These are phyloP conservation scores for Saccharomyces pastorianus DNA, from an alignment of 1,139 yeast genomes.

Conservation along the genomic window DNA sequence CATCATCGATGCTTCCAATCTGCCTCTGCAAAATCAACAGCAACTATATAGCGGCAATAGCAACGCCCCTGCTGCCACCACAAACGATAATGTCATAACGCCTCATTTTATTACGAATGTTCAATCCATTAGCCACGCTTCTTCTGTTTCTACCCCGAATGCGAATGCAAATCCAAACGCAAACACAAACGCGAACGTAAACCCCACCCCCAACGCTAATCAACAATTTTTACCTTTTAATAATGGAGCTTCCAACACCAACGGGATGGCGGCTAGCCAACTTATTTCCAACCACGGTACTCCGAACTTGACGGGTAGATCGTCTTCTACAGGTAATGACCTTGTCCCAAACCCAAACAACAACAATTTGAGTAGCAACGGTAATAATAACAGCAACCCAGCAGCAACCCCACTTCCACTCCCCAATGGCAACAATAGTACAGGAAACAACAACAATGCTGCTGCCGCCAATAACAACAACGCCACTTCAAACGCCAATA, in stretches of 20 bases:
- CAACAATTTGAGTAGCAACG: background rate
- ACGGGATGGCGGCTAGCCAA: conserved; percentile 7
- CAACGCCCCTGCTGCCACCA: background rate
- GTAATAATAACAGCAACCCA: background rate
- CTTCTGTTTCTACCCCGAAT: conserved; percentile 9
- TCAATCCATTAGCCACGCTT: conserved; percentile 1
- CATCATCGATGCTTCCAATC: conserved; percentile 10
- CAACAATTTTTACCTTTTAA: background rate
- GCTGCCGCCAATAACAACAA: conserved; percentile 2
- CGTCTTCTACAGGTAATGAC: background rate
- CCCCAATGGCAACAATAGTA: too few relatives aligned
- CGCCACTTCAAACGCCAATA: conserved; percentile 5
- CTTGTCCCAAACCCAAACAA: background rate
- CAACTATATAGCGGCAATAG: background rate
- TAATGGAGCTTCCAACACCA: background rate
- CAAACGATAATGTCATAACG: conserved; percentile 2
- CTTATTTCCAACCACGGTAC: conserved; percentile 9
- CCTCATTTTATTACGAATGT: conserved; percentile 4
- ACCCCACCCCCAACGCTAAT: background rate
- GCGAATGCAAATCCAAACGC: background rate
- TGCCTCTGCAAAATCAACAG: background rate
- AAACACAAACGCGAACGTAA: too few relatives aligned
- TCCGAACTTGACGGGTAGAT: background rate
- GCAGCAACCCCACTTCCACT: too few relatives aligned
- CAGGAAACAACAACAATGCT: background rate